Conservation (phyloP, 2,329 filamentous ascomycete genomes). For the Nemania sp. region DNA sequence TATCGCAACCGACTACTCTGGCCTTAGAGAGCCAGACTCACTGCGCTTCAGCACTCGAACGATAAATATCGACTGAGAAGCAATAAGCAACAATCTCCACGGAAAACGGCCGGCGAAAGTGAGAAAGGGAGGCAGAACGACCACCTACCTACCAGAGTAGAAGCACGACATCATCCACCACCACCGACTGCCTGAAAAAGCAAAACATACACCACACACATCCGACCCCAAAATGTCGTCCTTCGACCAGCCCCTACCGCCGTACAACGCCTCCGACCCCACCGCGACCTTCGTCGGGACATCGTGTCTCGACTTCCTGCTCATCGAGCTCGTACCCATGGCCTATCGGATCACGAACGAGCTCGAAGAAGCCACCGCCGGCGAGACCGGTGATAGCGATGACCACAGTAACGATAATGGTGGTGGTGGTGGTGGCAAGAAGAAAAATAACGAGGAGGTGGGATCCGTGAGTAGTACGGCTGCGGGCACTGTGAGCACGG, state of each 20-base stretch:
- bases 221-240: conserved; percentile 56
- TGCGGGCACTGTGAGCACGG: conserved; percentile 13
- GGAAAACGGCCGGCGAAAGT: neutral
- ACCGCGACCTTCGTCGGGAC: conserved; percentile 75
- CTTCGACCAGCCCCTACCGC: conserved; percentile 70
- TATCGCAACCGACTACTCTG: too few species aligned
- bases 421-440: conserved; percentile 20
- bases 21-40: too few species aligned
- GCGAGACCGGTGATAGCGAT: conserved; percentile 7
- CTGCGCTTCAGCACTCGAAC: too few species aligned
- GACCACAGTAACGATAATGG: conserved; percentile 21
- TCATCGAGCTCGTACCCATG: conserved; percentile 96
- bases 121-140: neutral
- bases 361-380: conserved; percentile 53
- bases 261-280: conserved; percentile 73
- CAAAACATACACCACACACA: conserved; percentile 1
- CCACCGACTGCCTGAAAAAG: neutral
- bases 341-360: conserved; percentile 83
- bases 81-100: too few species aligned
- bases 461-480: conserved; percentile 28
- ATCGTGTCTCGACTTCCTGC: conserved; percentile 88
- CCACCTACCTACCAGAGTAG: neutral
- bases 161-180: neutral
- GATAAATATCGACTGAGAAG: too few species aligned
- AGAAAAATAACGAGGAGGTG: conserved; percentile 17